Evolutionary conservation across 352 stramenopile species (phyloP).

Genomic region (Phytophthora pini): DNA sequence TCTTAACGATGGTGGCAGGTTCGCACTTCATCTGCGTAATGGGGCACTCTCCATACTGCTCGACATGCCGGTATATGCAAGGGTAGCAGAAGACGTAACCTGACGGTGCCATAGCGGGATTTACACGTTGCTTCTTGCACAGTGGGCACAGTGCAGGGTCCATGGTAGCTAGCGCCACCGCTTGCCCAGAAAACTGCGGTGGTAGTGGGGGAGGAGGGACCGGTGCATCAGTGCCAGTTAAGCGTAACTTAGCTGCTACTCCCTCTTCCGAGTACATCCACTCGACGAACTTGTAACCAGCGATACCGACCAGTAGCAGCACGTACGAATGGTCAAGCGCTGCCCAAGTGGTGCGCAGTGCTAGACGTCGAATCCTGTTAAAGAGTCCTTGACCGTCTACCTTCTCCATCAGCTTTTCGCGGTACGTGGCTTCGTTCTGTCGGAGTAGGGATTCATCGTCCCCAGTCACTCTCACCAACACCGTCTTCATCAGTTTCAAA

Average conservation of each 20-base stretch:
- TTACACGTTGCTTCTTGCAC: conserved; percentile 77
- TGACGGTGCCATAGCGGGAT: conserved; percentile 74
- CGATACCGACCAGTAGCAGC: conserved; percentile 76
- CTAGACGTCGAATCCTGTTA: conserved; percentile 46
- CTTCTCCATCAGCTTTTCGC: conserved; percentile 55
- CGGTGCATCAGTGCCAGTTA: conserved; percentile 60
- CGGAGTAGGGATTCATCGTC: conserved; percentile 69
- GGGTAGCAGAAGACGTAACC: conserved; percentile 89
- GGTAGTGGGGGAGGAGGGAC: conserved; percentile 77
- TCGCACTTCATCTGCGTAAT: conserved; percentile 84
- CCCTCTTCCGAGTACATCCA: conserved; percentile 91
- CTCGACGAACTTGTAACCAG: conserved; percentile 87
- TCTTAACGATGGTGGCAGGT: conserved; percentile 67
- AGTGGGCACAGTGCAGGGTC: conserved; percentile 66
- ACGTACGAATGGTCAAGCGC: conserved; percentile 86
- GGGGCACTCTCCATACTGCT: conserved; percentile 73
- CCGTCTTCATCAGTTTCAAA: conserved; percentile 70
- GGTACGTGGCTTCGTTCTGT: conserved; percentile 65
- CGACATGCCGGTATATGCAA: conserved; percentile 80
- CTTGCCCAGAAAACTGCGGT: conserved; percentile 68
- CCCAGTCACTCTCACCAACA: conserved; percentile 74
- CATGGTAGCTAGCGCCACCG: conserved; percentile 50
- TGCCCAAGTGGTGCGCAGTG: conserved; percentile 65
- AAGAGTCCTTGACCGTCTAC: conserved; percentile 52
- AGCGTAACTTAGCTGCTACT: conserved; percentile 57